Percentiles rank a stretch among this genome's conserved stretches.
These are phyloP conservation scores for Zea mays DNA, from an alignment of 176 grass and related monocot genomes.

Conservation along the genomic window DNA sequence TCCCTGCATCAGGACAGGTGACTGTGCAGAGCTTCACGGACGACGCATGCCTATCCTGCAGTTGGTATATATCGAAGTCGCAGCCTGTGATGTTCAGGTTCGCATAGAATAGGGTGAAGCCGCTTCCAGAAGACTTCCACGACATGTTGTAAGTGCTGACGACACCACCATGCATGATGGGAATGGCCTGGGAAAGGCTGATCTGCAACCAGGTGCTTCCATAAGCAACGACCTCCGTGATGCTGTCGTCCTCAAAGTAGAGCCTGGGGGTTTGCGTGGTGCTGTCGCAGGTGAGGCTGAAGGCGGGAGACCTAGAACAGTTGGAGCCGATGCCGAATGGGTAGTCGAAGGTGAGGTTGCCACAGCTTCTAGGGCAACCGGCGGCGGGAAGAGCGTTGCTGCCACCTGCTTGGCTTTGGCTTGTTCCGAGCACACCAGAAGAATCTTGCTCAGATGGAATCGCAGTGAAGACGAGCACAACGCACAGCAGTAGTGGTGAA, in stretches of 20 bases:
- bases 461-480: background rate
- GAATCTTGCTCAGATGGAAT: background rate
- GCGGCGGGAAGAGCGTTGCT: background rate
- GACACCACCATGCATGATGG: background rate
- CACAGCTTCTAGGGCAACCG: background rate
- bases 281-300: constrained; percentile 43
- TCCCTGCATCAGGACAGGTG: background rate
- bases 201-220: background rate
- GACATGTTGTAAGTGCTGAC: background rate
- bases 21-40: background rate
- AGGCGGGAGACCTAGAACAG: background rate
- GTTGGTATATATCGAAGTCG: background rate
- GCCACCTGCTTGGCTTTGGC: background rate
- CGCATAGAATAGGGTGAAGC: background rate
- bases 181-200: background rate
- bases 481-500: background rate
- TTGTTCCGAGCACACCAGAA: background rate
- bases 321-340: background rate
- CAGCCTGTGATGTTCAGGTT: constrained; percentile 8
- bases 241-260: background rate
- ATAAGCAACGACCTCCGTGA: background rate
- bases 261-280: background rate
- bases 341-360: background rate
- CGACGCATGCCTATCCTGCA: background rate
- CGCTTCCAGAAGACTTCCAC: background rate